Percentiles rank a stretch among this genome's conserved stretches.
Evolutionary conservation across 2,329 filamentous ascomycete species (phyloP).

Genomic region (Fusarium drepaniforme): DNA sequence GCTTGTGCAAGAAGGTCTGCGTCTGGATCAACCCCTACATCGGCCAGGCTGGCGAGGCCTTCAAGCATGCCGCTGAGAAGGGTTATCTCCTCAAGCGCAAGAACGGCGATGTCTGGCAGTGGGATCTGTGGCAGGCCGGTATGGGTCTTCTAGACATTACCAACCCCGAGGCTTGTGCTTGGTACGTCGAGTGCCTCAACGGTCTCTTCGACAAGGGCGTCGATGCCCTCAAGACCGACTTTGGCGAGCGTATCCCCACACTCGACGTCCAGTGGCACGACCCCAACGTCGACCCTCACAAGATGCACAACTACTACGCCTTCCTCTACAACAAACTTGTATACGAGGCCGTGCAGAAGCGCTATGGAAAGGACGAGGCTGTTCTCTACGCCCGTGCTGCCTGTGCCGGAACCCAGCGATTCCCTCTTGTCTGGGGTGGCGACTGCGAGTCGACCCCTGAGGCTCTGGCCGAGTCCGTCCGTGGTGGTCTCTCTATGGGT

Average conservation of each 20-base stretch:
- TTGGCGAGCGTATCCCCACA: slow-evolving; percentile 78
- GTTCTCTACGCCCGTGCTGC: slow-evolving; percentile 76
- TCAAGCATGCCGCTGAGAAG: slow-evolving; percentile 72
- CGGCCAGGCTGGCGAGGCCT: slow-evolving; percentile 75
- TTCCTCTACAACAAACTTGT: slow-evolving; percentile 79
- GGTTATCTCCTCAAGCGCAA: slow-evolving; percentile 78
- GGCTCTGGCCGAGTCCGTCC: slow-evolving; percentile 78
- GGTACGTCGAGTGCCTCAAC: slow-evolving; percentile 73
- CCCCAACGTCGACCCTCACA: slow-evolving; percentile 66
- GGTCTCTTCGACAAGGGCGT: slow-evolving; percentile 76
- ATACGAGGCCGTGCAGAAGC: slow-evolving; percentile 72
- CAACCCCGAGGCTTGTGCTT: slow-evolving; percentile 74
- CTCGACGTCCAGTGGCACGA: slow-evolving; percentile 76
- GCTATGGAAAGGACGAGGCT: slow-evolving; percentile 65
- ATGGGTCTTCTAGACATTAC: slow-evolving; percentile 83
- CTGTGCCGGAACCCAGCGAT: slow-evolving; percentile 76
- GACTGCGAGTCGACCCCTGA: slow-evolving; percentile 81
- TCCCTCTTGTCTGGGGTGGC: slow-evolving; percentile 79
- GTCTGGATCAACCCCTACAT: slow-evolving; percentile 85
- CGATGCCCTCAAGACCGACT: slow-evolving; percentile 81
- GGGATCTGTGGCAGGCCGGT: slow-evolving; percentile 82
- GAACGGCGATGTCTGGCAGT: slow-evolving; percentile 79
- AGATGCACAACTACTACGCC: slow-evolving; percentile 85
- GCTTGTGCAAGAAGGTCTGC: slow-evolving; percentile 73
- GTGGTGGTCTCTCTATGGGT: slow-evolving; percentile 73